Base-by-base conservation (phyloP, 2,329 filamentous ascomycete species). In the Colletotrichum tropicale region DNA sequence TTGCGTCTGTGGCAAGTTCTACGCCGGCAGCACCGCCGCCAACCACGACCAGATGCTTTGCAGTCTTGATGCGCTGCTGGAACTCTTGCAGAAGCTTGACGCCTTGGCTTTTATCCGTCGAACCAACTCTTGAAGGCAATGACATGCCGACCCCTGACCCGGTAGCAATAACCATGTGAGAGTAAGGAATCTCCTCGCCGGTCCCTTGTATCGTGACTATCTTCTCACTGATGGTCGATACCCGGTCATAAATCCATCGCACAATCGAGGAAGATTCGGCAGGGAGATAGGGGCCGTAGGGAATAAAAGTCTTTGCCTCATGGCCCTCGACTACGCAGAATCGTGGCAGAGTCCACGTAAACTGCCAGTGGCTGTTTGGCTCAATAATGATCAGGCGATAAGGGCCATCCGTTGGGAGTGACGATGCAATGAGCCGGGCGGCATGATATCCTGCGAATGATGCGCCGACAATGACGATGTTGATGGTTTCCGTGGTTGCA, bases 1-100 rank as follows among this genome's bases (percentile, higher is more conserved):
- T 92, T 12, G 90, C 88, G 79, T 93, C 91, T 1, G 90, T 87
- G 0, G 90, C 91, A 38, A 93, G 82, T 81, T 93, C 90, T 0
- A 93, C 89, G 2, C 92, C 92, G 0, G 91, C 91, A 1, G 92
- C 90, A 4, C 91, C 91, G 0, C 90, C 91, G 3, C 91, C 92
- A 0, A 90, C 85, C 0, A 91, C 85, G 3, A 90, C 88, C 8
- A 91, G 77, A 34, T 83, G 84, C 15, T 80, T 80, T 2, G 89
- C 86, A 0, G 79, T 78, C 55, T 84, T 83, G 66, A 92, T 87
- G 4, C 81, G 81, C 1, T 78, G 77, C 81, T 91, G 90, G 80
- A 90, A 86, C 4, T 79, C 80, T 58, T 82, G 82, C 48, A 92
- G 77, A n/a, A 85, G 83, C 66, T 80, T 78, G 24, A 88, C 82